Base-by-base conservation (phyloP, 345 rosid species). In the Brassica cretica region DNA sequence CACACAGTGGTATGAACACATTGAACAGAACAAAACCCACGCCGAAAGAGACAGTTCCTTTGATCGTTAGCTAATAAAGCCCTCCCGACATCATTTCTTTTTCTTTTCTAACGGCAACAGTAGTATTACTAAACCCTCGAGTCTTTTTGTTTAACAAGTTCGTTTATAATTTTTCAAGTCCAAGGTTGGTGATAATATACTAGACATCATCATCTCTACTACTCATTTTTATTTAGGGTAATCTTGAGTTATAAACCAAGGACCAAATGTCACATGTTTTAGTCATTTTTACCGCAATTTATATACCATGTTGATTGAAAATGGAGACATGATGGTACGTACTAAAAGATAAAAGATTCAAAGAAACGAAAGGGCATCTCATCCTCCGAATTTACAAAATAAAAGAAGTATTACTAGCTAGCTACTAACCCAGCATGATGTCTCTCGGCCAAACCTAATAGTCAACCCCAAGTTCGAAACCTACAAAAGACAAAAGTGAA, bases 301-400 rank as follows among this genome's bases (percentile, higher is more conserved):
- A 24, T 65, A 10, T 4, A 15, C 5, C 14, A 6, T 62, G 27
- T 49, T 62, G 30, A 24, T 30, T 21, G 24, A 21, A 21, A 63
- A 25, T 15, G 49, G 32, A 61, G 64, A 16, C 29, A 71, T 76
- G 19, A 37, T 76, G 12, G n/a, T 35, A 76, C 6, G 59, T 29
- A 27, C 14, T 11, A 68, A 53, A 68, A 71, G 46, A 18, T 2
- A 60, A 64, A 67, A 27, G 75, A 69, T 61, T 29, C 7, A 44
- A 58, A 12, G 2, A 37, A 12, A 12, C 5, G 3, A 53, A 73
- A 73, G 71, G 70, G 78, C 72, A 74, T 74, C 72, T 64, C 72
- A 74, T 64, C 65, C 32, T 53, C 82, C 39, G 75, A 74, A 79
- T 79, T 68, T 79, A 79, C 82, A 79, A 68, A 68, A 63, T 6